Evolutionary conservation across 1,284 basidiomycete species (phyloP), one percentile per base, ranked within the genome.

Genomic region (Rhodotorula sp.): DNA sequence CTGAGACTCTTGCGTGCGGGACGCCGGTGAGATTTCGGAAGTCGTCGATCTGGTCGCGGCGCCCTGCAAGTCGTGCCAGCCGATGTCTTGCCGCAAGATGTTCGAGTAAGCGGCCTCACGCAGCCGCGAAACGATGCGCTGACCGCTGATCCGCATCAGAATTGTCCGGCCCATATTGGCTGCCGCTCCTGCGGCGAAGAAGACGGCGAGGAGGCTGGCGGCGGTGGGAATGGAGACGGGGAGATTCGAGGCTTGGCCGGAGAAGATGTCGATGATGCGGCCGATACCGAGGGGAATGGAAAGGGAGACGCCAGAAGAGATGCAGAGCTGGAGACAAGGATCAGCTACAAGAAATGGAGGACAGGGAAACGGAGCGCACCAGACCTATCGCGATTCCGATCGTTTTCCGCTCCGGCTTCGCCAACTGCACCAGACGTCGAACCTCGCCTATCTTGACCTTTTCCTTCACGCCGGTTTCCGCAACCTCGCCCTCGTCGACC

Each of bases 201-300:
- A 82, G 1, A 86, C 75, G 15, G 95, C 83, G 39, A 98, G 84
- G 15, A 88, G 78, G 27, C 83, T 86, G 15, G 93, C 92, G 0
- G 94, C 93, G 73, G 91, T 87, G 64, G 88, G 88, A 49, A 92
- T 84, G 2, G 89, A 88, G 32, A 97, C 71, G 27, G 80, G 81
- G 48, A 81, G 77, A n/a, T 67, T 56, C 11, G 66, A 48, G n/a
- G 44, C 58, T 9, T 70, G 55, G 22, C 72, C 72, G 27, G 74
- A 74, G 56, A 78, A 96, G 80, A 90, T 93, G 81, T 95, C 93
- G 71, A 96, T 95, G 59, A 96, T 84, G 79, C 88, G 90, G 32
- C 93, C 94, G 75, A 95, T 89, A 1, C 92, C 91, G 76, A 95
- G 86, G 0, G 94, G 94, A 17, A 96, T 86, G 70, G 89, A 89